Base-by-base conservation (phyloP, 768 basidiomycete species). In the Russula virescens region DNA sequence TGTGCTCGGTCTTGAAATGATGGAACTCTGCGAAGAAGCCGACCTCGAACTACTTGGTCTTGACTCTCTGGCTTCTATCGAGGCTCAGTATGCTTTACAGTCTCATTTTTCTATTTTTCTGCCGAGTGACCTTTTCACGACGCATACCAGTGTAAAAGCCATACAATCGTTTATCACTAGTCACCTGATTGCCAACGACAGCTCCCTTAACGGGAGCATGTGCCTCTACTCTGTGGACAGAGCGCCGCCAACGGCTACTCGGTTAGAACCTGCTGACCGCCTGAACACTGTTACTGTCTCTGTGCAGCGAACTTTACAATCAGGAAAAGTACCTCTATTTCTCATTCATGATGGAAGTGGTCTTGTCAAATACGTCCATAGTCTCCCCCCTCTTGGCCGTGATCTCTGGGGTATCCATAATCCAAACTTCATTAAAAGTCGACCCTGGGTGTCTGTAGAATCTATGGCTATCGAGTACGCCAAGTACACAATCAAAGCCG, bases 281-380 rank as follows among this genome's bases (percentile, higher is more conserved):
- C 70, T 74, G 3, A 72, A 75, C n/a, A 67, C 62, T 5, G 64
- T 69, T 8, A 74, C 77, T 0, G 63, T 76, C 18, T 66, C 70
- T 23, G 68, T 84, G 45, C 85, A 82, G 60, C 68, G 66, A 34
- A 66, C 74, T 28, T 40, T 35, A 25, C 56, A 53, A 1, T 46
- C 60, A 2, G 62, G 70, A 56, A 14, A 62, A 53, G 3, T 57
- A 71, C 0, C 87, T 83, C 75, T 91, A 4, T 80, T 88, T 60
- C 78, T 91, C 25, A 76, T 91, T 11, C 88, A 91, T 66, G 89
- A 90, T 64, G 89, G 89, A 6, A 87, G 85, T 64, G 89, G 89
- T 0, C 70, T 87, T 14, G 73, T 80, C 19, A 75, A 74, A 38
- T 81, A 84, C 56, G 82, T 82, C 58, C 71, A 79, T 38, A 78